These are phyloP conservation scores for Candida khao-thaluensis DNA, from an alignment of 805 yeast genomes.

Conservation along the genomic window DNA sequence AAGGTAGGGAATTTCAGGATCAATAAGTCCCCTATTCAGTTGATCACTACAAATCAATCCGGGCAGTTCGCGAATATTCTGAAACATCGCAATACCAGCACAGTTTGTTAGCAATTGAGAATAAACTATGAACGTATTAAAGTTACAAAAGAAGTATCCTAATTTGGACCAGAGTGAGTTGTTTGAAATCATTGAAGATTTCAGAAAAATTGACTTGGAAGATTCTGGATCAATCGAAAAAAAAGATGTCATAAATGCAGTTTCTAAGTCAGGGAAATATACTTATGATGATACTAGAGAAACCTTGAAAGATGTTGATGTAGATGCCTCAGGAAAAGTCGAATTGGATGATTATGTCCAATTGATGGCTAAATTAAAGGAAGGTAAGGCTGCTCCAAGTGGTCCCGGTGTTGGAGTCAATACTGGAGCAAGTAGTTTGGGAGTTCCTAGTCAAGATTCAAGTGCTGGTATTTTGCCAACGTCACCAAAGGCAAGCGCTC, in stretches of 20 bases:
- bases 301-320: conserved; percentile 84
- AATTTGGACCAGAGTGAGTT: conserved; percentile 81
- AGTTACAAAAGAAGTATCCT: conserved; percentile 75
- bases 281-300: conserved; percentile 92
- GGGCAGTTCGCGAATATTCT: conserved; percentile 6
- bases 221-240: conserved; percentile 96
- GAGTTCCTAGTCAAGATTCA: conserved; percentile 18
- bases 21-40: background rate
- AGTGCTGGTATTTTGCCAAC: conserved; percentile 11
- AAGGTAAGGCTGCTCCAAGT: conserved; percentile 20
- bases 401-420: background rate
- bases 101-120: conserved; percentile 4
- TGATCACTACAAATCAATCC: conserved; percentile 2
- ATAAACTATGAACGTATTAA: conserved; percentile 39
- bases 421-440: conserved; percentile 7
- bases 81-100: conserved; percentile 3
- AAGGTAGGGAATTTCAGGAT: background rate
- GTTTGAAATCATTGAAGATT: conserved; percentile 80
- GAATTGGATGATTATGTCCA: conserved; percentile 93
- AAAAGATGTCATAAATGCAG: conserved; percentile 81
- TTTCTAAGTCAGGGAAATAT: conserved; percentile 75
- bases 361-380: conserved; percentile 77
- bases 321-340: conserved; percentile 96
- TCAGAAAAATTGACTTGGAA: conserved; percentile 78
- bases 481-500: conserved; percentile 41